Evolutionary conservation across 805 yeast genomes (phyloP).

Genomic region (Wickerhamomyces bovis): DNA sequence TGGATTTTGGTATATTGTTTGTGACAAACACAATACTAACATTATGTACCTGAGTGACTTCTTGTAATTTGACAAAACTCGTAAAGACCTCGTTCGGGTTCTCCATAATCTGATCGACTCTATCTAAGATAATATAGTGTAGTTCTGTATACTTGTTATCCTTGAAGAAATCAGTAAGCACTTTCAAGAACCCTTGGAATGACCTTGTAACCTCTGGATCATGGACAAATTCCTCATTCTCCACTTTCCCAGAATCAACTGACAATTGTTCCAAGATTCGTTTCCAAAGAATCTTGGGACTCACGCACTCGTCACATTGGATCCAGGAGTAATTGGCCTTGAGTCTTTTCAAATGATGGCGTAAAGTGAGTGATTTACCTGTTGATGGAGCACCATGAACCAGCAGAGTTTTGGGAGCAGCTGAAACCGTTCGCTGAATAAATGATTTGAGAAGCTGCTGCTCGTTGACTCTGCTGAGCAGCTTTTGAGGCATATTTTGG

Average conservation of each 20-base stretch:
- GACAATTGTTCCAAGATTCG: slow-evolving; percentile 9
- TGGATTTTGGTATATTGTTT: slow-evolving; percentile 10
- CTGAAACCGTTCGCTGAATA: slow-evolving; percentile 3
- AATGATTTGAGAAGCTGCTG: slow-evolving; percentile 12
- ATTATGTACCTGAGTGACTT: slow-evolving; percentile 11
- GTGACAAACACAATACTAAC: slow-evolving; percentile 18
- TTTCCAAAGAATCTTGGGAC: slow-evolving; percentile 20
- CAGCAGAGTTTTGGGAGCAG: slow-evolving; percentile 8
- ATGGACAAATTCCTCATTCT: slow-evolving; percentile 2
- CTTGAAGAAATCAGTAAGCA: slow-evolving; percentile 10
- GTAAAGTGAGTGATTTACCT: slow-evolving; percentile 18
- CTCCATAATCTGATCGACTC: slow-evolving; percentile 22
- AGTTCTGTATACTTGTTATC: slow-evolving; percentile 5
- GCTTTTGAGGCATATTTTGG: not conserved
- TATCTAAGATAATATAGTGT: slow-evolving; percentile 22
- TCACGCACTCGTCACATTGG: slow-evolving; percentile 23
- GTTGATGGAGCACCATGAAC: slow-evolving; percentile 20
- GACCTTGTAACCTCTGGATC: slow-evolving; percentile 11
- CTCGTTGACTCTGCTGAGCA: slow-evolving; percentile 1
- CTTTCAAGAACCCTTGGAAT: slow-evolving; percentile 19
- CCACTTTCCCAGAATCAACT: slow-evolving; percentile 9
- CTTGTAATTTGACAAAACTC: slow-evolving; percentile 18
- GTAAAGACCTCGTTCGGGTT: slow-evolving; percentile 12
- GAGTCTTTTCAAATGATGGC: slow-evolving; percentile 5
- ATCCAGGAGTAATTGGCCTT: slow-evolving; percentile 14